phyloP scores from a whole-genome alignment of 2,329 filamentous ascomycete genomes.

The Neonectria hederae region DNA sequence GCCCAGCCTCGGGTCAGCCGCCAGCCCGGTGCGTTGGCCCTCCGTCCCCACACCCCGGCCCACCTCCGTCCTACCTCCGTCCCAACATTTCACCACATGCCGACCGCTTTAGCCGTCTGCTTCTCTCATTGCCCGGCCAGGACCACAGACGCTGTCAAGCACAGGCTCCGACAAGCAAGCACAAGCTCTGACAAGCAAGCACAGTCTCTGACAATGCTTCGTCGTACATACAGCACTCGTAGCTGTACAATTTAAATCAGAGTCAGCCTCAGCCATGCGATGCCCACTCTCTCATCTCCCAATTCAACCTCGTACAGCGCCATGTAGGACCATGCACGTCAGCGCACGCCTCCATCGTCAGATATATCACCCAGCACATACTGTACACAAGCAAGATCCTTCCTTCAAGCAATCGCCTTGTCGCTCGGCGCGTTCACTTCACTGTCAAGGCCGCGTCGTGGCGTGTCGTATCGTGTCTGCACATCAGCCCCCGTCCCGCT shows the following conservation, averaged over 20 bases:
- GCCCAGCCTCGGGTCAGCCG: constrained; percentile 27
- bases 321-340: constrained; percentile 39
- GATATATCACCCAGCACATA: constrained; percentile 1
- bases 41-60: constrained; percentile 33
- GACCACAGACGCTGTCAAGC: background rate
- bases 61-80: constrained; percentile 32
- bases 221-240: background rate
- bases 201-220: background rate
- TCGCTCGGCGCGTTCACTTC: background rate
- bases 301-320: constrained; percentile 31
- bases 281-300: constrained; percentile 25
- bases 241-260: background rate
- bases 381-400: background rate
- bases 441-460: background rate
- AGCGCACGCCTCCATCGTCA: constrained; percentile 28
- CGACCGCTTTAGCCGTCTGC: background rate
- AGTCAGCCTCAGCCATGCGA: constrained; percentile 15
- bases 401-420: background rate
- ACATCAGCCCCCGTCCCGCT: constrained; percentile 18
- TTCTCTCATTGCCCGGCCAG: background rate
- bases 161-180: too few relatives aligned
- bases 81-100: constrained; percentile 35
- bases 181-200: background rate
- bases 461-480: constrained; percentile 21
- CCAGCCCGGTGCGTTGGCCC: constrained; percentile 38